Conservation (phyloP, 768 basidiomycete species). For the Harrya chromipes region DNA sequence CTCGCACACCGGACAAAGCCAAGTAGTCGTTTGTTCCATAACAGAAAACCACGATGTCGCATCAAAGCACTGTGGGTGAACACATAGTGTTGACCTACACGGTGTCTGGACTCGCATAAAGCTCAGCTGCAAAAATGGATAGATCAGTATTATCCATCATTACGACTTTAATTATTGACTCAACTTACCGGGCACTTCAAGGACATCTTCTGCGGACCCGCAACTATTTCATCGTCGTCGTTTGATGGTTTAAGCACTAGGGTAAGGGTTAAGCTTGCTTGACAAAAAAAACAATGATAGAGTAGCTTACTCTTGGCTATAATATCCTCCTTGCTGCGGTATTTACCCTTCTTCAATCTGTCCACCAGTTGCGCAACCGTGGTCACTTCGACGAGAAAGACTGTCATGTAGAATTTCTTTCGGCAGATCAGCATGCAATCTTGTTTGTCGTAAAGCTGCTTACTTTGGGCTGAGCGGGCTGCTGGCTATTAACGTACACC, state of each 20-base stretch:
- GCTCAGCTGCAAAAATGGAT: conserved; percentile 53
- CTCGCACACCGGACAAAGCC: conserved; percentile 93
- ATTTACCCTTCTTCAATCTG: conserved; percentile 65
- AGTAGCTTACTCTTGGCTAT: conserved; percentile 58
- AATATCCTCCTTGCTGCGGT: conserved; percentile 59
- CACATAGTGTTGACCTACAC: conserved; percentile 82
- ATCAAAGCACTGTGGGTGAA: conserved; percentile 95
- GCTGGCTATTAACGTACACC: conserved; percentile 87
- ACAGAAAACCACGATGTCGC: conserved; percentile 90
- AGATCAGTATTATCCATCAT: background rate
- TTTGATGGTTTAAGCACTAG: conserved; percentile 56
- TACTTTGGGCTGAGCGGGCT: conserved; percentile 72
- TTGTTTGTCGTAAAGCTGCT: conserved; percentile 11
- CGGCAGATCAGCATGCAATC: conserved; percentile 34
- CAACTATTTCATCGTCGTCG: conserved; percentile 89
- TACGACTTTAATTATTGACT: background rate
- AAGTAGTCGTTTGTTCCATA: conserved; percentile 96
- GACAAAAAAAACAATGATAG: background rate
- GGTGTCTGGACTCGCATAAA: conserved; percentile 83
- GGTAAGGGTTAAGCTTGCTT: conserved; percentile 1
- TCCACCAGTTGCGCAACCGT: conserved; percentile 68
- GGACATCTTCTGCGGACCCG: conserved; percentile 86
- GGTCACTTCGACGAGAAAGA: conserved; percentile 80
- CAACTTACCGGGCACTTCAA: conserved; percentile 87
- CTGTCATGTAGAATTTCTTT: conserved; percentile 90